Evolutionary conservation across 352 stramenopile genomes (phyloP).

Genomic region (Pseudoperonospora humuli): DNA sequence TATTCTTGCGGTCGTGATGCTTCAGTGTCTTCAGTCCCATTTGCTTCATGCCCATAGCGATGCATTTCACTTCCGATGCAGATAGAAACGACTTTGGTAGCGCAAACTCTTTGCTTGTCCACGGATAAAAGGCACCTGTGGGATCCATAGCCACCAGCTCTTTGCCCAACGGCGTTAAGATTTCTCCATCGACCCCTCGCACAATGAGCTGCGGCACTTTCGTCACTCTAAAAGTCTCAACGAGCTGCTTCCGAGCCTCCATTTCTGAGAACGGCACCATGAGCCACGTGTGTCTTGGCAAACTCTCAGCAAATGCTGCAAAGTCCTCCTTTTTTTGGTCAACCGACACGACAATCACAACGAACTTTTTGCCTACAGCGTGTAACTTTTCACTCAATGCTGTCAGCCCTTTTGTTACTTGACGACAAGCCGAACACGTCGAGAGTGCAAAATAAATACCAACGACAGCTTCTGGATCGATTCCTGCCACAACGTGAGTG

Average conservation of each 20-base stretch:
- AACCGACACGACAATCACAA: constrained; percentile 70
- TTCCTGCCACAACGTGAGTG: constrained; percentile 43
- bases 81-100: constrained; percentile 44
- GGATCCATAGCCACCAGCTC: constrained; percentile 61
- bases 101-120: constrained; percentile 40
- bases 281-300: constrained; percentile 54
- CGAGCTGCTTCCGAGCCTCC: constrained; percentile 56
- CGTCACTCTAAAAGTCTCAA: constrained; percentile 53
- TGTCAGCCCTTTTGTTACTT: constrained; percentile 46
- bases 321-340: constrained; percentile 62
- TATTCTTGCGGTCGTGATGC: constrained; percentile 37
- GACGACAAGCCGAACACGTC: constrained; percentile 36
- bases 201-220: constrained; percentile 60
- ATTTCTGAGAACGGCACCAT: constrained; percentile 72
- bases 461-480: constrained; percentile 50
- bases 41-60: constrained; percentile 65
- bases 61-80: constrained; percentile 51
- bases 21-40: constrained; percentile 65
- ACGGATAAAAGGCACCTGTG: constrained; percentile 55
- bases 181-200: constrained; percentile 35
- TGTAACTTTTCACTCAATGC: constrained; percentile 39
- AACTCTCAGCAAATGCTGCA: constrained; percentile 35
- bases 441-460: constrained; percentile 68
- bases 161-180: constrained; percentile 65
- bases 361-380: constrained; percentile 38